These are phyloP conservation scores for Phytophthora europaea DNA, from an alignment of 352 stramenopile species.

Conservation along the genomic window DNA sequence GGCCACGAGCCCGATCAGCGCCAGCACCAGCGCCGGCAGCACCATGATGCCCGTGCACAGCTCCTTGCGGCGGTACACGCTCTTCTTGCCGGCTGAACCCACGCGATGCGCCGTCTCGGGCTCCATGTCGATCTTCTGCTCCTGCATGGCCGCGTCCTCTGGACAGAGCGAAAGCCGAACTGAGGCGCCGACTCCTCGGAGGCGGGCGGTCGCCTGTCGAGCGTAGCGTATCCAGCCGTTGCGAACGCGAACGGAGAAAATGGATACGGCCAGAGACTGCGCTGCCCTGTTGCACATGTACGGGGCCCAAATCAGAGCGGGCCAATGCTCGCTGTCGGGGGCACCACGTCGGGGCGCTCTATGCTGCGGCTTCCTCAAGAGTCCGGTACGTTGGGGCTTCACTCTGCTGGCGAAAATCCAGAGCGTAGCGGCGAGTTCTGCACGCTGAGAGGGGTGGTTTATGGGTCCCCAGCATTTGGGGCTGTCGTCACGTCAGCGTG, in stretches of 20 bases:
- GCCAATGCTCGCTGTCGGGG: background rate
- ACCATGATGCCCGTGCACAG: slow-evolving; percentile 18
- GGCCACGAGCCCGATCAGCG: slow-evolving; percentile 19
- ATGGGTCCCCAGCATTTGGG: background rate
- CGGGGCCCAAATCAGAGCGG: slow-evolving; percentile 20
- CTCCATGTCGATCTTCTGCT: slow-evolving; percentile 4
- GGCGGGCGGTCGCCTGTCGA: background rate
- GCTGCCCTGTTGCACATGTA: slow-evolving; percentile 4
- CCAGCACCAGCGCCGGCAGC: slow-evolving; percentile 12
- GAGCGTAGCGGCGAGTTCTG: background rate
- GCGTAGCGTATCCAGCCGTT: background rate
- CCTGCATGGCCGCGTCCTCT: slow-evolving; percentile 10
- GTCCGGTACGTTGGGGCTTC: background rate
- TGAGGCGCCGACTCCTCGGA: background rate
- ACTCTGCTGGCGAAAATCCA: background rate
- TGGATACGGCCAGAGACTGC: background rate
- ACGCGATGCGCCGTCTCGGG: background rate
- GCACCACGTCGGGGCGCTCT: background rate
- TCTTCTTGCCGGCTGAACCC: slow-evolving; percentile 7
- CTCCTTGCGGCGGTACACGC: slow-evolving; percentile 15
- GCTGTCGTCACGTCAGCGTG: background rate
- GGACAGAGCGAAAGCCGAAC: slow-evolving; percentile 8
- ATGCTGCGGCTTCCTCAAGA: background rate
- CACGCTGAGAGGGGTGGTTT: background rate
- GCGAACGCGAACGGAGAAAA: slow-evolving; percentile 11